Evolutionary conservation across 2,329 filamentous ascomycete species (phyloP), one percentile per base, ranked within the genome.

Genomic region (Tolypocladium album): DNA sequence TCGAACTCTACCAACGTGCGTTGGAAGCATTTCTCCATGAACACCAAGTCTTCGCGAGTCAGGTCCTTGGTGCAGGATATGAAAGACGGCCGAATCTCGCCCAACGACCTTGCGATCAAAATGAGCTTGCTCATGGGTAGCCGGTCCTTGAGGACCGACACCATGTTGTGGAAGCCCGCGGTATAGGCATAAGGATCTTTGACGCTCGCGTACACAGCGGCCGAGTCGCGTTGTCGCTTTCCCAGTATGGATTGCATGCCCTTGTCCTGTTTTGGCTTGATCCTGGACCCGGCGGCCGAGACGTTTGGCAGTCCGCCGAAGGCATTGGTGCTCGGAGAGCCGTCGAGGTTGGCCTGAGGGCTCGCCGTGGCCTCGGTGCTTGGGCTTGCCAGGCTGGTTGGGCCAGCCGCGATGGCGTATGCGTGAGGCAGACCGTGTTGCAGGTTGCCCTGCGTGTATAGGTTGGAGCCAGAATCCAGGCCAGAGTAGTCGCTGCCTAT

Each of bases 21-120:
- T 74, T 99, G 94, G 70, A 97, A 91, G 68, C 90, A 95, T 75
- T 96, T 96, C 73, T 99, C 94, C 89, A 96, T 96, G 72, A 97
- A 97, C 27, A 99, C 87, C 36, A 97, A 79, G 72, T 99, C 94
- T 68, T 94, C 88, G 22, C 87, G 81, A 64, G 91, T 92, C 62
- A 97, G 78, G n/a, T 90, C 92, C 68, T 90, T 89, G 24, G 90
- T 96, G 63, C 91, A 95, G 13, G 92, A 88, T 64, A 97, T 93
- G 70, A 99, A 94, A 0, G 92, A 94, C 1, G 94, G 93, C 9
- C 94, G 88, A 66, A 97, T 96, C 53, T 89, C 91, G 8, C 90
- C 88, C 58, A 99, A 82, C 0, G 92, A 88, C 75, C 92, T 90
- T 61, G 91, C 92, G 65, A 97, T 96, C 61, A 88, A 86, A 31